Base-by-base conservation (phyloP, 2,329 filamentous ascomycete species). In the Alternaria dauci region DNA sequence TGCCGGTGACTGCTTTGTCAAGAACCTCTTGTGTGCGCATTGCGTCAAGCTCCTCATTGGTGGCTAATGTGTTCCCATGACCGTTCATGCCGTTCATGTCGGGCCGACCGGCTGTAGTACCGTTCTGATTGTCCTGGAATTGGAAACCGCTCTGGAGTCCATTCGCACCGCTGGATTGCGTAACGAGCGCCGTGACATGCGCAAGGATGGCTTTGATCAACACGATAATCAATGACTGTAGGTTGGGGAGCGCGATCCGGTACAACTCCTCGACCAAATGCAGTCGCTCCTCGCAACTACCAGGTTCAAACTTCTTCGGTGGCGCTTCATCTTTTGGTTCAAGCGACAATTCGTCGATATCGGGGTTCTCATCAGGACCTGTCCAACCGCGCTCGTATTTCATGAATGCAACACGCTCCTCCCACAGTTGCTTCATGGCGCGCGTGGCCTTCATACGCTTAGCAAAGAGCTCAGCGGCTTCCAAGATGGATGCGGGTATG, bases 221-320 rank as follows among this genome's bases (percentile, higher is more conserved):
- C 5, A 98, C 94, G 69, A 98, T 96, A 4, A 97, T 91, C 14
- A 98, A 82, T 1, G 94, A 98, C 76, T 98, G 95, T 16, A 99
- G 81, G 76, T 96, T 89, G 1, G 94, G 92, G 52, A 99, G 81
- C 0, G 91, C 88, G 63, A 90, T 84, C 72, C 86, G 85, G 74
- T 98, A 99, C 73, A 96, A 96, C 8, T 84, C 81, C 74, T 97
- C 93, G 14, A 98, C 88, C 1, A 89, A 86, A 67, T 89, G 80
- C 53, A 97, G 81, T 30, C 92, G 87, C 69, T 86, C 83, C 70
- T 87, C 87, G 32, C 87, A 82, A 32, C 86, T 84, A n/a, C 84
- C 80, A 53, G 84, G 62, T 16, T 73, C 68, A 25, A 68, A 65
- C 71, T 83, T 66, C 72, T 80, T 51, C 6, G 51, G 30, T 11